Percentiles rank a stretch among this genome's conserved stretches.
phyloP scores from a whole-genome alignment of 139 green algal species.

The Chloropicon primus region DNA sequence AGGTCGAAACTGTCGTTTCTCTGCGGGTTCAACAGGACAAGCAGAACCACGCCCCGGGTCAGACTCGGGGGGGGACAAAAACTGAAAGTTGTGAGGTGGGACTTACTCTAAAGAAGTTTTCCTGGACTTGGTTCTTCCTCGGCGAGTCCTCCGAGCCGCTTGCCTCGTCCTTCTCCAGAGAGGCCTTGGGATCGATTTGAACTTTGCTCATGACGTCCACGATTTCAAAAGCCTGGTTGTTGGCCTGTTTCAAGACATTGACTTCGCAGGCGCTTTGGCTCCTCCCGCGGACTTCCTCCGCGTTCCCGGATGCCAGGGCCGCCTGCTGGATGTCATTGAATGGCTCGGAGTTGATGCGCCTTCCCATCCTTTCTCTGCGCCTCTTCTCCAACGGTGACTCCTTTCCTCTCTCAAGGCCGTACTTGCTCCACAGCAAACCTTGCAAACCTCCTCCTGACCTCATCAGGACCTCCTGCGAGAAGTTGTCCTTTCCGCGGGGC shows the following conservation, averaged over 20 bases:
- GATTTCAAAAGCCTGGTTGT: neutral
- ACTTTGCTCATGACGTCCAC: neutral
- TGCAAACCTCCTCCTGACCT: neutral
- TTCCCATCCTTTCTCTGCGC: neutral
- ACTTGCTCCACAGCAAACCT: neutral
- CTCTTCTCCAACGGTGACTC: neutral
- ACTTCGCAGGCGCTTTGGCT: neutral
- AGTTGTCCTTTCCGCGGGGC: neutral
- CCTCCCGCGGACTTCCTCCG: neutral
- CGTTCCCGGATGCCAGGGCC: neutral
- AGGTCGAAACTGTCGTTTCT: neutral
- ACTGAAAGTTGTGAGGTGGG: too few species aligned
- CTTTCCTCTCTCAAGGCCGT: neutral
- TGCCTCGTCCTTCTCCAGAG: neutral
- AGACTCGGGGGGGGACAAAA: too few species aligned
- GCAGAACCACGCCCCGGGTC: too few species aligned
- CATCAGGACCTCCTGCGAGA: neutral
- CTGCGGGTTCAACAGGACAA: too few species aligned
- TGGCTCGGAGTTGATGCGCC: neutral
- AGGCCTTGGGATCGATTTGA: neutral
- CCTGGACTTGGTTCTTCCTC: too few species aligned
- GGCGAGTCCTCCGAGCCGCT: neutral
- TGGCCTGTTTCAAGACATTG: neutral
- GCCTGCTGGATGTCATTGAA: neutral
- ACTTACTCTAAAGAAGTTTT: too few species aligned